Evolutionary conservation across 2,329 filamentous ascomycete species (phyloP), one percentile per base, ranked within the genome.

Genomic region (Colletotrichum musae): DNA sequence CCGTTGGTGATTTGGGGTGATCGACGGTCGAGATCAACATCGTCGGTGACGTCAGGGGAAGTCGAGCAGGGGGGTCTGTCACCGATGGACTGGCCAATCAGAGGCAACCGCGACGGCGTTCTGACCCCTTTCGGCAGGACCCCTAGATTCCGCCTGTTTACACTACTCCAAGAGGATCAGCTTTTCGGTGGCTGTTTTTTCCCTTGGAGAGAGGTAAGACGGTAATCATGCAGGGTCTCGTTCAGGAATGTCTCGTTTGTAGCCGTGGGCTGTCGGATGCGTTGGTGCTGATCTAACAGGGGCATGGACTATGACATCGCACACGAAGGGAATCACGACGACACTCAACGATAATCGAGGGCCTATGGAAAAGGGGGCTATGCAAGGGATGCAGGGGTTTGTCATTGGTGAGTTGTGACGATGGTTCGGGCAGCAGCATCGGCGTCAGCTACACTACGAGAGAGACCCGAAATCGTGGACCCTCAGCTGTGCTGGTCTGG

Each of bases 1-100:
- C 28, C 16, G 16, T 47, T 21, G 51, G 50, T 48, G 21, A 24
- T 24, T 24, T 24, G 21, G 21, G 21, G 21, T 24, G 67, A 70
- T 70, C 67, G 56, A 45, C 67, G 51, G n/a, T 32, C 21, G 53
- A 66, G 57, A 61, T 61, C 67, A 58, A 45, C 62, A 21, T 61
- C 43, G 50, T 57, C 45, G 51, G 62, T 70, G 67, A 70, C 67
- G 67, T 70, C 67, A 70, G 26, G 32, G 16, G 32, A n/a, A 52
- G 48, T 21, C 12, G 16, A 7, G 18, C 28, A 32, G 54, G 51
- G 50, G 54, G 61, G 50, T 54, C 12, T n/a, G 9, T 9, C n/a
- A 2, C 9, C 7, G 21, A 15, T 28, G 1, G 5, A 18, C 43
- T 26, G 26, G 7, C 62, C 67, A 69, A 69, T 69, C 39, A 39